These are phyloP conservation scores for Oligophagozyma castellii DNA, from an alignment of 1,139 yeast species.

Conservation along the genomic window DNA sequence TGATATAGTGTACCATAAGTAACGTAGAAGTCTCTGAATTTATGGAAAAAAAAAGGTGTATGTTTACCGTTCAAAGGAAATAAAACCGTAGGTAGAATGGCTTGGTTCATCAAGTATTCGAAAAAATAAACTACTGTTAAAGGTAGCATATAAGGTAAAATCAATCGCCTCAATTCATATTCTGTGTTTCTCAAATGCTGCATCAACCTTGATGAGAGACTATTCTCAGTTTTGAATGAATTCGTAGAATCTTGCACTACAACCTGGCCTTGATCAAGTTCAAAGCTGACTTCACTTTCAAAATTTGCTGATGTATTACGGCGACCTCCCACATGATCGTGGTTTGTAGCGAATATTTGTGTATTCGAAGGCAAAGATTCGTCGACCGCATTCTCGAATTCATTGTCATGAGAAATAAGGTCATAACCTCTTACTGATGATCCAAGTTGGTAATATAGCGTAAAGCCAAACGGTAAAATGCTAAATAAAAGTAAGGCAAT, in stretches of 20 bases:
- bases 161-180: constrained; percentile 33
- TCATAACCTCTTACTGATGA: neutral
- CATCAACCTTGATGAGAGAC: neutral
- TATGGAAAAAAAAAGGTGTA: constrained; percentile 32
- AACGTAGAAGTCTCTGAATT: constrained; percentile 79
- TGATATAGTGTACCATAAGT: constrained; percentile 89
- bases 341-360: neutral
- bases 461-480: constrained; percentile 33
- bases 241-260: neutral
- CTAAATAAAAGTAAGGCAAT: constrained; percentile 36
- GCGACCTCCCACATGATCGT: neutral
- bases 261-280: too few relatives aligned
- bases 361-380: neutral
- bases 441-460: constrained; percentile 28
- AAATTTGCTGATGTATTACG: neutral
- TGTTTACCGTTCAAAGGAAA: constrained; percentile 47
- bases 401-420: neutral
- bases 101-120: constrained; percentile 85
- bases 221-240: neutral
- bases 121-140: constrained; percentile 68
- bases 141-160: constrained; percentile 71
- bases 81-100: constrained; percentile 73
- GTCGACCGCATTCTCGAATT: neutral
- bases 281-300: too few relatives aligned
- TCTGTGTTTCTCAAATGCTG: constrained; percentile 30